These are phyloP conservation scores for Apophysomyces elegans DNA, from an alignment of 371 early-diverging fungal genomes.

Conservation along the genomic window DNA sequence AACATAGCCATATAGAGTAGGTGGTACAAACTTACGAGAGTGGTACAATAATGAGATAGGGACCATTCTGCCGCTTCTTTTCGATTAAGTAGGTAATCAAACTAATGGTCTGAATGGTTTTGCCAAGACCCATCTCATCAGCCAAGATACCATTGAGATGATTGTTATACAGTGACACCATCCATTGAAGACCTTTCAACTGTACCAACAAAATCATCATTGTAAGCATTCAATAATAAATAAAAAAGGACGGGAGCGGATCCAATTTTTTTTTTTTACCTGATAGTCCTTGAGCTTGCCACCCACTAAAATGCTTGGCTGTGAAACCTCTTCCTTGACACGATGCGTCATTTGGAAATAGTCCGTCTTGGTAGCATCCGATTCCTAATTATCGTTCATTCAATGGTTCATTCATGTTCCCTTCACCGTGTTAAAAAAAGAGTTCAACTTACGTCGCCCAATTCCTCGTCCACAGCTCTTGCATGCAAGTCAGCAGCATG, in stretches of 20 bases:
- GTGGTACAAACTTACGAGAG: constrained; percentile 68
- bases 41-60: constrained; percentile 93
- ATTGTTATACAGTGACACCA: constrained; percentile 97
- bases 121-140: constrained; percentile 98
- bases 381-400: constrained; percentile 19
- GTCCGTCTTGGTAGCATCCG: constrained; percentile 63
- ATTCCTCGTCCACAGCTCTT: constrained; percentile 43
- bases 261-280: constrained; percentile 21
- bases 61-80: constrained; percentile 88
- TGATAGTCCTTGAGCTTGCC: constrained; percentile 98
- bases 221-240: too few relatives aligned
- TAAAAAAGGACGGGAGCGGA: too few relatives aligned
- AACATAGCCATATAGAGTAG: not conserved
- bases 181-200: constrained; percentile 98
- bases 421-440: too few relatives aligned
- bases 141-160: constrained; percentile 97
- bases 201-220: not conserved
- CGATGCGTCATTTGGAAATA: constrained; percentile 91
- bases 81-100: constrained; percentile 94
- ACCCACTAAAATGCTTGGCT: constrained; percentile 85
- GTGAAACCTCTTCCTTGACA: constrained; percentile 79
- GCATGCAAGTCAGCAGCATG: constrained; percentile 32
- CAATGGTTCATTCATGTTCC: constrained; percentile 1
- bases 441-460: constrained; percentile 46
- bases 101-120: constrained; percentile 98